These are phyloP conservation scores for Fusarium xylarioides DNA, from an alignment of 2,329 filamentous ascomycete genomes.

Conservation along the genomic window DNA sequence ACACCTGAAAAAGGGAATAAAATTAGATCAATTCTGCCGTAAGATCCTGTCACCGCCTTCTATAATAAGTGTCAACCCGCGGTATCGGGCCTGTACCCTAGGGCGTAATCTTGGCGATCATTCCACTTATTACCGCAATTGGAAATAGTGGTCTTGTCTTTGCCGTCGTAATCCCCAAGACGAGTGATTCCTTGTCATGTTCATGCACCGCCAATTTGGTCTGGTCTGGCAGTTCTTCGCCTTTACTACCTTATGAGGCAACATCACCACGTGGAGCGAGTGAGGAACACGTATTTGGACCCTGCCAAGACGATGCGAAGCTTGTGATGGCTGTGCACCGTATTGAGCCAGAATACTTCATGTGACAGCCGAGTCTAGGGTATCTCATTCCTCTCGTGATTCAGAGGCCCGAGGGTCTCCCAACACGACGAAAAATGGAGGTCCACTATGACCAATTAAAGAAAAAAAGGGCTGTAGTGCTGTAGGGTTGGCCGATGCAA, in stretches of 20 bases:
- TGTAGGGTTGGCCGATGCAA: neutral
- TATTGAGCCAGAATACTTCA: neutral
- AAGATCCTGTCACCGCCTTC: neutral
- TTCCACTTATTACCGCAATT: constrained; percentile 15
- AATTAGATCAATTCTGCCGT: neutral
- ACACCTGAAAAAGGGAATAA: neutral
- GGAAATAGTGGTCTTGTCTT: neutral
- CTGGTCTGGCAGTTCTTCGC: neutral
- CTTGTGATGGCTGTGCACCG: neutral
- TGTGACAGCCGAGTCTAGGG: neutral
- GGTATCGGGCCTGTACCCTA: neutral
- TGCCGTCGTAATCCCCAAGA: constrained; percentile 1
- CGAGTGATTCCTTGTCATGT: neutral
- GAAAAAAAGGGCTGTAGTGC: neutral
- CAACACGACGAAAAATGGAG: neutral
- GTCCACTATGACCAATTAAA: no score
- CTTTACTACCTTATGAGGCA: neutral
- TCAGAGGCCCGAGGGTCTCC: neutral
- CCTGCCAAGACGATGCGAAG: neutral
- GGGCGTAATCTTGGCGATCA: constrained; percentile 1
- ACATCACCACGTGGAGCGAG: neutral
- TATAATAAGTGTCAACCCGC: neutral
- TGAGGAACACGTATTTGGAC: neutral
- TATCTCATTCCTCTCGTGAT: neutral
- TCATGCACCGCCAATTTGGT: constrained; percentile 1